Base-by-base conservation (phyloP, 495 filamentous ascomycete species). In the Lasiosphaeria miniovina region DNA sequence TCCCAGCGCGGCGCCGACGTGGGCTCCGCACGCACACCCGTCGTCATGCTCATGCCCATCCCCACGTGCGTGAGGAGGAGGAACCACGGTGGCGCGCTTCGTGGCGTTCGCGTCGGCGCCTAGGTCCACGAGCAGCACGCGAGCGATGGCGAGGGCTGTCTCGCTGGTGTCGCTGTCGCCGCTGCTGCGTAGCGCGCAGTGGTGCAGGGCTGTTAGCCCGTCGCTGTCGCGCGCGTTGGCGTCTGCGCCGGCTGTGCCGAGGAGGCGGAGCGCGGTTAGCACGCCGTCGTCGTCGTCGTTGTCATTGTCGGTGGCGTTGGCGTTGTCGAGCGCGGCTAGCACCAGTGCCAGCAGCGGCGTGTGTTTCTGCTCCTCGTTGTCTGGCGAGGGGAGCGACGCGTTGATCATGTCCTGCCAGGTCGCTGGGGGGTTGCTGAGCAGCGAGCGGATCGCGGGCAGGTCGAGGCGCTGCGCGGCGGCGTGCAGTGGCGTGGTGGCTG, bases 201-300 rank as follows among this genome's bases (percentile, higher is more conserved):
- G 43, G 43, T 38, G 46, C 59, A 60, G 10, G 54, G 43, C 34
- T 33, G 41, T n/a, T n/a, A 33, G 17, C 32, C 49, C 49, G 15
- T 57, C 32, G 15, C 31, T 4, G 11, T 62, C 60, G 6, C 17
- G 24, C 4, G 51, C 40, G 53, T 61, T 51, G 31, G 36, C 54
- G 17, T 58, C 43, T 10, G 60, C 60, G 3, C 64, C 64, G 36
- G 58, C 54, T 15, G 46, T 14, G 57, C 60, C 46, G 4, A 66
- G 57, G 1, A 58, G 36, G 10, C 50, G 57, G 11, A 58, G 41
- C 31, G 10, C 36, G 6, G 9, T 11, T 14, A 49, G 4, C 1
- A 45, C 43, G 15, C 50, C 46, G 11, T 32, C 24, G 32, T 24
- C 36, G 3, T 10, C n/a, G 10, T 45, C 36, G 14, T 55, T 38